These are phyloP conservation scores for Phytophthora brassicae DNA, from an alignment of 352 stramenopile species.

Conservation along the genomic window DNA sequence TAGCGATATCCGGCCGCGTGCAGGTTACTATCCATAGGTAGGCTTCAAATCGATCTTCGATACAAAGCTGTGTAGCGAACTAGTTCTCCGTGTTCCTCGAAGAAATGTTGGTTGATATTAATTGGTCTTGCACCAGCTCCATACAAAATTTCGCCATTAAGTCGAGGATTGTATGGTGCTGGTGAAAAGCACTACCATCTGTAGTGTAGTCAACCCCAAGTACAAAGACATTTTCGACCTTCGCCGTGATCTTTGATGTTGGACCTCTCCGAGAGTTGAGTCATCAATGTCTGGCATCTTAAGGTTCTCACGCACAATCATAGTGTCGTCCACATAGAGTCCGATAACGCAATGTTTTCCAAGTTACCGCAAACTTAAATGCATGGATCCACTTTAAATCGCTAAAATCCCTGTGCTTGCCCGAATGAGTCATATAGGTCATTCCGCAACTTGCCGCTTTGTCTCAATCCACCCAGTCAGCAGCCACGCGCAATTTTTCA, in stretches of 20 bases:
- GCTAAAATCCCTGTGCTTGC: slow-evolving; percentile 2
- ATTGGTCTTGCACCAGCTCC: slow-evolving; percentile 8
- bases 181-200: not conserved
- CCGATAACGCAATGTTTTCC: no score
- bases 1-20: slow-evolving; percentile 11
- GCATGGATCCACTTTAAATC: slow-evolving; percentile 2
- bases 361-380: not conserved
- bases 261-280: not conserved
- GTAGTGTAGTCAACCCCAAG: slow-evolving; percentile 1
- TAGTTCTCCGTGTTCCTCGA: not conserved
- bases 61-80: no score
- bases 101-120: slow-evolving; percentile 2
- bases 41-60: not conserved
- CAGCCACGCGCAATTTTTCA: not conserved
- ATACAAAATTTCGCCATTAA: slow-evolving; percentile 12
- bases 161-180: slow-evolving; percentile 2
- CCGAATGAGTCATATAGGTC: slow-evolving; percentile 9
- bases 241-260: slow-evolving; percentile 14
- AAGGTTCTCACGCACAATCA: slow-evolving; percentile 2
- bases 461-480: not conserved
- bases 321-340: no score
- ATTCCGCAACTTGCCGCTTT: slow-evolving; percentile 11
- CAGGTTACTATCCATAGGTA: slow-evolving; percentile 14
- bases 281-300: slow-evolving; percentile 2
- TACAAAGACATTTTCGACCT: slow-evolving; percentile 7